Conservation (phyloP, 169 alveolate genomes). For the Theileria luwenshuni region DNA sequence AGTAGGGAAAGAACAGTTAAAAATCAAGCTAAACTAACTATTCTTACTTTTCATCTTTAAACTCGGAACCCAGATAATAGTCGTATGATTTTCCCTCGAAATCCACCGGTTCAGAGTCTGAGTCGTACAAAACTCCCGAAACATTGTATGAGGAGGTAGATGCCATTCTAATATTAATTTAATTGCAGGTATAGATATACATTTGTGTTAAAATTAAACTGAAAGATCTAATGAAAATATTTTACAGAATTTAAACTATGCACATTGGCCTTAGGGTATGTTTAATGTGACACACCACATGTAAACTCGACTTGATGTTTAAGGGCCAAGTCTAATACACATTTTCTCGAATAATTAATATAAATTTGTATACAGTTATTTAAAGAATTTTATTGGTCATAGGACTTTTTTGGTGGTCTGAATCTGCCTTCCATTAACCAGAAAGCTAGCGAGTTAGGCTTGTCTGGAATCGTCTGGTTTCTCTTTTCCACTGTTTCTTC, state of each 20-base stretch:
- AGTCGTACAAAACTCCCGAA: slow-evolving; percentile 45
- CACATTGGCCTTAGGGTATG: not conserved
- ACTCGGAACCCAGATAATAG: slow-evolving; percentile 34
- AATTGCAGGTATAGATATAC: not conserved
- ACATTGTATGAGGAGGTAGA: slow-evolving; percentile 16
- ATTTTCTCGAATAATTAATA: not conserved
- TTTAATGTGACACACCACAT: slow-evolving; percentile 23
- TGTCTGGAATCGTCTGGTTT: slow-evolving; percentile 39
- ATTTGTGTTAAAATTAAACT: not conserved
- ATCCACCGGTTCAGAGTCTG: slow-evolving; percentile 63
- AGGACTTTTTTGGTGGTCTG: slow-evolving; percentile 11
- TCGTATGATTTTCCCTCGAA: slow-evolving; percentile 46
- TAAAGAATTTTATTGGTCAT: not conserved
- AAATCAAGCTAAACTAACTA: not conserved
- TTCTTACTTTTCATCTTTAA: slow-evolving; percentile 35
- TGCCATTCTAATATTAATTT: slow-evolving; percentile 28
- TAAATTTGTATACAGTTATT: not conserved
- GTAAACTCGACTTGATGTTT: not conserved
- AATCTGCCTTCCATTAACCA: slow-evolving; percentile 69
- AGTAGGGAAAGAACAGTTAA: not conserved
- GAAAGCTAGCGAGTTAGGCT: slow-evolving; percentile 62
- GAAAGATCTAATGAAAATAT: not conserved
- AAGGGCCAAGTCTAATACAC: not conserved
- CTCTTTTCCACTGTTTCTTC: not conserved
- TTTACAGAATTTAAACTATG: not conserved